Evolutionary conservation across 1,284 basidiomycete genomes (phyloP).

Genomic region (Ustilago lituana): DNA sequence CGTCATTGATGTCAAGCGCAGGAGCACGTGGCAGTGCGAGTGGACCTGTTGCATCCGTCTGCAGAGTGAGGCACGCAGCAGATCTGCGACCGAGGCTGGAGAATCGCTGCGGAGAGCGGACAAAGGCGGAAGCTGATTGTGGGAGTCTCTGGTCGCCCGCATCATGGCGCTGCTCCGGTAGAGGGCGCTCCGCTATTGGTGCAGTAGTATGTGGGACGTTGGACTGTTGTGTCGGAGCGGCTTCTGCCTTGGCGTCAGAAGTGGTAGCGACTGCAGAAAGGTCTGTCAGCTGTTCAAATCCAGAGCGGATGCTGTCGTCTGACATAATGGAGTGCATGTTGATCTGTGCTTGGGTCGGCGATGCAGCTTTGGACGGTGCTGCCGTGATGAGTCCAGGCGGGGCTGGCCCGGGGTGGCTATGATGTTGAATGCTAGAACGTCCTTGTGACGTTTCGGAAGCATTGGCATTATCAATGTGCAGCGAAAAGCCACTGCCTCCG

Average conservation of each 20-base stretch:
- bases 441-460: background rate
- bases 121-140: slow-evolving; percentile 8
- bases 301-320: too few species aligned
- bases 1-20: slow-evolving; percentile 29
- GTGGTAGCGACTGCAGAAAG: too few species aligned
- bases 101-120: slow-evolving; percentile 27
- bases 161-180: background rate
- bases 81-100: slow-evolving; percentile 27
- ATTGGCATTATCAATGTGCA: too few species aligned
- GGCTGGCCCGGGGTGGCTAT: background rate
- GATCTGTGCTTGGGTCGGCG: background rate
- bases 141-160: background rate
- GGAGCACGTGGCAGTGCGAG: background rate
- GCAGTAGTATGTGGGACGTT: background rate
- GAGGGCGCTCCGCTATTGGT: background rate
- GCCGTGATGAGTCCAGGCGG: background rate
- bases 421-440: background rate
- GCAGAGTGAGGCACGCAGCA: slow-evolving; percentile 3
- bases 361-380: background rate
- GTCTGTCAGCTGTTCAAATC: too few species aligned
- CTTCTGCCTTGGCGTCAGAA: too few species aligned
- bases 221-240: background rate
- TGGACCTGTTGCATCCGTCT: background rate
- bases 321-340: slow-evolving; percentile 4
- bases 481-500: too few species aligned